phyloP scores from a whole-genome alignment of 2,329 filamentous ascomycete species.

The Alternaria gansuensis region DNA sequence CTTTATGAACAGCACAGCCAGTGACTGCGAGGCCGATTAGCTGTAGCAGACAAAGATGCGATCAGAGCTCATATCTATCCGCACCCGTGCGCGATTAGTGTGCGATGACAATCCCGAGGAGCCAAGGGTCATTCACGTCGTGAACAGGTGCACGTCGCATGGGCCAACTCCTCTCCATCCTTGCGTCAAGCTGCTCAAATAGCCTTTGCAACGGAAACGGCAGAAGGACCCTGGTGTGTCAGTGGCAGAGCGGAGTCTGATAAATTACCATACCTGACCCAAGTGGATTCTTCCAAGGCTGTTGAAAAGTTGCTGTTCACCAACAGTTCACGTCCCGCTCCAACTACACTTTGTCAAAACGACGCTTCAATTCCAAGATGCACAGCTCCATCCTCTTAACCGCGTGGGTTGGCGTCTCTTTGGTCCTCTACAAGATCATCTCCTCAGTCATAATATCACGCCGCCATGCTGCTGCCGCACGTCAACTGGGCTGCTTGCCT shows the following conservation, averaged over 20 bases:
- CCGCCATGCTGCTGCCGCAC: conserved; percentile 46
- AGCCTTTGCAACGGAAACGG: neutral
- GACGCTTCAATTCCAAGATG: conserved; percentile 30
- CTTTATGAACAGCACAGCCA: neutral
- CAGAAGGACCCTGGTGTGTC: neutral
- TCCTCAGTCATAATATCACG: conserved; percentile 40
- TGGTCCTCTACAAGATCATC: conserved; percentile 44
- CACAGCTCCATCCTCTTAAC: conserved; percentile 39
- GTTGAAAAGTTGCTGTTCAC: neutral
- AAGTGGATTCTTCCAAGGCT: neutral
- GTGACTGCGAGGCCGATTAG: neutral
- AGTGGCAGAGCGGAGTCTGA: conserved; percentile 2
- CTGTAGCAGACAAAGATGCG: neutral
- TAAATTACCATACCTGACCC: conserved; percentile 1
- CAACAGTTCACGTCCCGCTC: neutral
- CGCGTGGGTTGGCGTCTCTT: conserved; percentile 44
- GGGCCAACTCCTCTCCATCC: conserved; percentile 1
- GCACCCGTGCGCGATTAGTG: neutral
- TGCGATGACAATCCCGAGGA: neutral
- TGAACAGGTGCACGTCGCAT: conserved; percentile 10
- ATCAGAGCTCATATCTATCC: neutral
- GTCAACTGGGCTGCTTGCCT: conserved; percentile 56
- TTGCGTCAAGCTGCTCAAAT: neutral
- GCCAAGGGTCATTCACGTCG: neutral
- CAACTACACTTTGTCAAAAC: neutral